Evolutionary conservation across 495 filamentous ascomycete genomes (phyloP), one percentile per base, ranked within the genome.

Genomic region (Tricharina praecox): DNA sequence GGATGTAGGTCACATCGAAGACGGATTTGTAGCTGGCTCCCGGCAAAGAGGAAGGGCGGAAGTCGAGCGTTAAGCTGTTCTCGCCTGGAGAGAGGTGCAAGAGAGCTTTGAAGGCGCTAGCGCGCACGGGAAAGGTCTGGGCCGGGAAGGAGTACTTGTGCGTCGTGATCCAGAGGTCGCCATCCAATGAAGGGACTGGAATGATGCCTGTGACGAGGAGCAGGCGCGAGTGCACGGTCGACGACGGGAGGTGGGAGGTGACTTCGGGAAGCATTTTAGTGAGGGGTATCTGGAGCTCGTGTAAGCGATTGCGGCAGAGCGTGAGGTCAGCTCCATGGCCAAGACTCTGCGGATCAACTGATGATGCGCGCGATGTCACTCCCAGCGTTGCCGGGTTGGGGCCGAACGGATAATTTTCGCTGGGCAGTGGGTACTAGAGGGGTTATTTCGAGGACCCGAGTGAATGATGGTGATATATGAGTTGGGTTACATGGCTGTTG

Each of bases 101-200:
- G 26, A 93, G 69, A 5, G 80, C 80, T 66, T 94, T 95, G 67
- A 93, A 95, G 61, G 82, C 76, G 2, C 82, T 90, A 32, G 82
- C 76, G 56, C 70, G 77, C 7, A 94, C 87, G 15, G 85, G 87
- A 85, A 85, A 94, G 33, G 67, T 64, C 11, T 75, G 81, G 5
- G 81, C 68, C 8, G 87, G 85, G 55, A 92, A 90, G 53, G 11
- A 16, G 28, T 34, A 33, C 13, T 11, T 21, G 28, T 46, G 43
- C 18, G 43, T 8, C 8, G 20, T 11, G 25, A 46, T 19, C 43
- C 43, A 46, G 9, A 46, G 25, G 28, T 46, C 30, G 28, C 43
- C 43, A 8, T 9, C 13, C 8, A 13, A 4, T 10, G 11, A 11
- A n/a, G 18, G 5, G 10, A 18, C 40, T 11, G 40, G 19, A 19